A percentile compares a stretch with the other conserved stretches of the same genome.
These are phyloP conservation scores for Penicillium sp. DNA, from an alignment of 2,329 filamentous ascomycete genomes.

Conservation along the genomic window DNA sequence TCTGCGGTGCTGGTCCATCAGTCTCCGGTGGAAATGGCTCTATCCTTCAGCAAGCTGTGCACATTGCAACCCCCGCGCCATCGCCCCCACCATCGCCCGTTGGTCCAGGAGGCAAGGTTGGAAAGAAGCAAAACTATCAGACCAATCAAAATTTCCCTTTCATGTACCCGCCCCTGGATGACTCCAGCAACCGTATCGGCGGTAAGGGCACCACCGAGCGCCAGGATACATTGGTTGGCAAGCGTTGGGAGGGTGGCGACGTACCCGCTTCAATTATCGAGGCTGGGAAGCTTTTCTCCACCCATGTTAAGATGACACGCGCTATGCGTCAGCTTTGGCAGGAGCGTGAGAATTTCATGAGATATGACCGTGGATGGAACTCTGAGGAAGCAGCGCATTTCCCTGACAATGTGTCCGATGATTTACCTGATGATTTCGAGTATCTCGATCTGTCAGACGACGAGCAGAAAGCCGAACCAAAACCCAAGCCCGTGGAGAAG, in stretches of 20 bases:
- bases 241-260: slow-evolving; percentile 90
- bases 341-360: slow-evolving; percentile 86
- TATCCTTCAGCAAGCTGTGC: slow-evolving; percentile 92
- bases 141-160: slow-evolving; percentile 99
- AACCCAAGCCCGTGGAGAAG: slow-evolving; percentile 19
- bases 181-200: slow-evolving; percentile 83
- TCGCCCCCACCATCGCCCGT: slow-evolving; percentile 92
- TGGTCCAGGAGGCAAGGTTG: slow-evolving; percentile 80
- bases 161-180: slow-evolving; percentile 90
- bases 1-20: slow-evolving; percentile 57
- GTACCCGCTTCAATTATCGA: slow-evolving; percentile 92
- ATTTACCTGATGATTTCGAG: slow-evolving; percentile 46
- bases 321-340: slow-evolving; percentile 94
- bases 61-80: slow-evolving; percentile 96
- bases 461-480: slow-evolving; percentile 10
- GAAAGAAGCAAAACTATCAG: slow-evolving; percentile 99
- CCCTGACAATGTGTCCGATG: slow-evolving; percentile 32
- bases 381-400: slow-evolving; percentile 42
- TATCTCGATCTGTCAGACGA: slow-evolving; percentile 24
- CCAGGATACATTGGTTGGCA: slow-evolving; percentile 77
- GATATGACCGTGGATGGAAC: slow-evolving; percentile 88
- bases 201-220: slow-evolving; percentile 82
- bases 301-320: slow-evolving; percentile 85
- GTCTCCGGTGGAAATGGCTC: slow-evolving; percentile 56
- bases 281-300: slow-evolving; percentile 88